These are phyloP conservation scores for Clathrus columnatus DNA, from an alignment of 768 basidiomycete species.

Conservation along the genomic window DNA sequence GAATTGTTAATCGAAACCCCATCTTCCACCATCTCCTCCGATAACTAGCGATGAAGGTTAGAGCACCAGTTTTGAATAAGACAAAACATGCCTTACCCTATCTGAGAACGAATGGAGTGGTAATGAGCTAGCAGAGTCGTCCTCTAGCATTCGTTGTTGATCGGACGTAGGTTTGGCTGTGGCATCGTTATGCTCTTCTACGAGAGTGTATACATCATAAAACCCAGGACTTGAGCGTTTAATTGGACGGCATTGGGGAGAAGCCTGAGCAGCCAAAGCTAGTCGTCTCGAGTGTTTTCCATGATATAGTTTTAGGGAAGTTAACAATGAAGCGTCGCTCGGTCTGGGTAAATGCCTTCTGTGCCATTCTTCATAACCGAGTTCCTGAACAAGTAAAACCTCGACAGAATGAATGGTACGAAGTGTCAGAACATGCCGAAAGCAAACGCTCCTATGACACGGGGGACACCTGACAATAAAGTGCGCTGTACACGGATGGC, in stretches of 20 bases:
- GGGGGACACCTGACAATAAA: conserved; percentile 26
- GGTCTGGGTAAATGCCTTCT: background rate
- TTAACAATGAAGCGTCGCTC: background rate
- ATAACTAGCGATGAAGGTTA: no score
- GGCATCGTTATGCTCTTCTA: background rate
- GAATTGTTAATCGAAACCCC: no score
- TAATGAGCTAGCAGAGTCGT: no score
- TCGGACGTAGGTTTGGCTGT: background rate
- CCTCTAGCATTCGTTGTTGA: background rate
- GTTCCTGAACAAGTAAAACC: conserved; percentile 20
- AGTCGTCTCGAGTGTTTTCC: conserved; percentile 2
- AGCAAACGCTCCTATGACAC: conserved; percentile 32
- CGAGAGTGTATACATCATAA: background rate
- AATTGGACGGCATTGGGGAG: background rate
- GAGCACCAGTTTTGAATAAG: no score
- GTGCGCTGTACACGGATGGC: conserved; percentile 21
- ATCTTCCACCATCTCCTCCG: no score
- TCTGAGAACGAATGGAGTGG: no score
- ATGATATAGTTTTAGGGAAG: background rate
- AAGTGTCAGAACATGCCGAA: conserved; percentile 26
- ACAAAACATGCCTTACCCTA: no score
- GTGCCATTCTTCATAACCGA: conserved; percentile 27
- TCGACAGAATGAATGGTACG: conserved; percentile 30
- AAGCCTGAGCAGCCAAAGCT: background rate
- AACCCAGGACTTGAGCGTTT: conserved; percentile 6